Evolutionary conservation across 2,329 filamentous ascomycete species (phyloP), one percentile per base, ranked within the genome.

Genomic region (Annulohypoxylon truncatum): DNA sequence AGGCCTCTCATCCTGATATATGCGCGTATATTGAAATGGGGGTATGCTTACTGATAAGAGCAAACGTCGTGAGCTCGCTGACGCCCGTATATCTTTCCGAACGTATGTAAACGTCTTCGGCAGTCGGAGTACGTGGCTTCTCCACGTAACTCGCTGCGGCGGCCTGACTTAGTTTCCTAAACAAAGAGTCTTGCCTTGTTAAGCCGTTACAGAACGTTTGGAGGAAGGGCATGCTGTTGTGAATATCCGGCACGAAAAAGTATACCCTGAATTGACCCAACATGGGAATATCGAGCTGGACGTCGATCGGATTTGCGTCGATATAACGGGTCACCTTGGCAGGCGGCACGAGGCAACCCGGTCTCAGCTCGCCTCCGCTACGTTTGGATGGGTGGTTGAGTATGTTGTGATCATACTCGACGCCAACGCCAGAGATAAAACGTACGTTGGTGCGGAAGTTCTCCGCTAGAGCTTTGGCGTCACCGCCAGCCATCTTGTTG

Each of bases 261-360:
- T 92, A 93, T 47, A 93, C 85, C 51, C 90, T 86, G 81, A 94
- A 94, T 74, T 94, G 92, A 24, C 91, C 89, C 4, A 94, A 81
- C 78, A 93, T 86, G 1, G 92, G 92, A 46, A 94, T 92, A 73
- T 94, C 92, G 4, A 93, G 86, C 75, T 94, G 90, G 26, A 94
- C 81, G 71, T 94, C 89, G 42, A 94, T 87, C 0, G 91, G 91
- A 72, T 94, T 94, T 2, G 91, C 89, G 77, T 94, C 92, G 54
- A 93, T 86, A 74, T 90, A 93, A 26, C 92, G 85, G 0, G 90
- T 91, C 15, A 90, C 90, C 77, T 88, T 91, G 40, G 89, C 89
- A 2, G 91, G 91, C 2, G 89, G 85, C 24, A 92, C 81, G 20
- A 86, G 79, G 52, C 83, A 86, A 6, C 85, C 85, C 2, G 85